These are phyloP conservation scores for Fraxinus sp. DNA, from an alignment of 305 asterid species.

Conservation along the genomic window DNA sequence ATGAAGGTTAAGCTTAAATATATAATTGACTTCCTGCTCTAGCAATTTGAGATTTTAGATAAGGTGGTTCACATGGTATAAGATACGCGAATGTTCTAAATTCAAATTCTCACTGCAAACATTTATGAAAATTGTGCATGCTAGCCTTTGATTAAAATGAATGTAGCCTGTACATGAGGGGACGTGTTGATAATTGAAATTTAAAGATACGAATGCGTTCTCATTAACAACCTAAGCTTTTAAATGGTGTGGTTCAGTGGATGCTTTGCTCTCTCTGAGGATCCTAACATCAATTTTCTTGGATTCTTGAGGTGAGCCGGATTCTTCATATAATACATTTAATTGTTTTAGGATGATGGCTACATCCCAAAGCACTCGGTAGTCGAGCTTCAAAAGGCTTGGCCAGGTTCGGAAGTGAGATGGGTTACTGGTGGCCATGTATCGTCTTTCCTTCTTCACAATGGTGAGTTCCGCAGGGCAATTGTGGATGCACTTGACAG, in stretches of 20 bases:
- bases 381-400: constrained; percentile 85
- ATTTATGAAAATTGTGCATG: background rate
- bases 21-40: background rate
- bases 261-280: constrained; percentile 2
- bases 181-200: background rate
- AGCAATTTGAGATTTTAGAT: background rate
- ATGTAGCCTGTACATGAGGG: background rate
- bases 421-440: constrained; percentile 98
- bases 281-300: background rate
- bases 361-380: constrained; percentile 90
- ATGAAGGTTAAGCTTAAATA: background rate
- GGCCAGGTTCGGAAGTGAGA: constrained; percentile 99
- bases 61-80: background rate
- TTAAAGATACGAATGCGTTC: background rate
- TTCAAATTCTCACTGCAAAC: background rate
- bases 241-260: background rate
- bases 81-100: background rate
- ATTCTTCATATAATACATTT: background rate
- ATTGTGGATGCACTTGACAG: constrained; percentile 77
- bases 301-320: constrained; percentile 2
- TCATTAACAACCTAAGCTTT: background rate
- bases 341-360: constrained; percentile 74
- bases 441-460: constrained; percentile 84
- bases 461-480: constrained; percentile 76
- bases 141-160: background rate